Base-by-base conservation (phyloP, 129 eudicot genomes). In the Lactuca saligna region DNA sequence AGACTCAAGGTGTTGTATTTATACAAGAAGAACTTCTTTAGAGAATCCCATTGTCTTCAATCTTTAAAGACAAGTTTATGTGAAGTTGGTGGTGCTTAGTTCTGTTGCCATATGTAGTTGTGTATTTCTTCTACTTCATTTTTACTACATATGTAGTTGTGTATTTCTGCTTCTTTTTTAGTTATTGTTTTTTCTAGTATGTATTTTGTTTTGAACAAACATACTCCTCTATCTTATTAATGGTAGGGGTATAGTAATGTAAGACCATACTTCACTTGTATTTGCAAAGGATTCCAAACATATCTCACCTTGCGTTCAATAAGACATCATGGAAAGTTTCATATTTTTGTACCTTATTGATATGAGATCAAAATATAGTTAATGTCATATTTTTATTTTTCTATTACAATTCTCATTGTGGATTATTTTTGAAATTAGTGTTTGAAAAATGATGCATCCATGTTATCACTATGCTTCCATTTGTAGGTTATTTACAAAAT, bases 11-110 rank as follows among this genome's bases (percentile, higher is more conserved):
- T 39, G 44, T 39, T 39, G 44, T 6, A 39, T 39, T 39, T 39
- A 39, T 39, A 39, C 44, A 39, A 39, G 6, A 39, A 39, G 0
- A 35, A 6, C 38, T 4, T 35, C 5, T 35, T 35, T 35, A 2
- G 6, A 35, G 38, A 35, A 35, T 39, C 20, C 85, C 85, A 17
- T n/a, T 12, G 32, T 72, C 51, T 13, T 72, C 50, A 17, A 38
- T 33, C 5, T 48, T 60, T 17, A 3, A 48, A 0, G 41, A 58
- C 5, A 11, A 5, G 7, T 68, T 68, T 57, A 70, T 3, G 8
- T 70, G 16, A 70, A 41, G 33, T 48, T 44, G 58, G 15, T 4
- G 46, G 66, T 31, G 17, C 46, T 42, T 6, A 9, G 41, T 42
- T 20, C 20, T 20, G 20, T 20, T 20, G 20, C 20, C 37, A 37